phyloP scores from a whole-genome alignment of 106 monocot species.

The Triglochin maritima region DNA sequence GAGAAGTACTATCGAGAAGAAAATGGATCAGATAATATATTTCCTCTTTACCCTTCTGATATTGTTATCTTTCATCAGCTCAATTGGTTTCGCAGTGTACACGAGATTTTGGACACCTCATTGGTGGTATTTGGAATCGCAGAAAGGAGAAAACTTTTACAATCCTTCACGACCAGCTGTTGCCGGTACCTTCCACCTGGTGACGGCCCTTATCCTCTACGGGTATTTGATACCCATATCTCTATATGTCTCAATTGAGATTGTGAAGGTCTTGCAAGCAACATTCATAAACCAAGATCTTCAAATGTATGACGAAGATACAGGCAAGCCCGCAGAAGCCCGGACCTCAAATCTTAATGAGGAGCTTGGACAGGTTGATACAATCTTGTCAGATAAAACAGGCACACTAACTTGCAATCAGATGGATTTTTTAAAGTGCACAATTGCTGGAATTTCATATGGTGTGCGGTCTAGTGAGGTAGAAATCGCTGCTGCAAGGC shows the following conservation, averaged over 20 bases:
- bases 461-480: conserved; percentile 73
- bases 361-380: conserved; percentile 93
- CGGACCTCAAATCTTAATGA: conserved; percentile 92
- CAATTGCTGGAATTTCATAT: conserved; percentile 84
- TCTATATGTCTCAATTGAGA: conserved; percentile 86
- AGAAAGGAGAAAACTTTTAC: conserved; percentile 28
- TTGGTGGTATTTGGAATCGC: conserved; percentile 81
- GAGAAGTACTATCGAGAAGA: conserved; percentile 79
- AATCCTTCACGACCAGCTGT: conserved; percentile 40
- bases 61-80: conserved; percentile 80
- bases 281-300: conserved; percentile 93
- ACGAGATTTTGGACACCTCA: conserved; percentile 62
- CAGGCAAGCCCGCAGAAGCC: conserved; percentile 64
- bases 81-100: conserved; percentile 76
- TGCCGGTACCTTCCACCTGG: conserved; percentile 65
- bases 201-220: conserved; percentile 88
- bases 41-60: conserved; percentile 73
- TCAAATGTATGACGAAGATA: conserved; percentile 81
- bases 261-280: conserved; percentile 89
- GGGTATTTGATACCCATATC: conserved; percentile 93
- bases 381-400: conserved; percentile 86
- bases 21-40: conserved; percentile 84
- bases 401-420: conserved; percentile 97
- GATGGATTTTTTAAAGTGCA: conserved; percentile 95
- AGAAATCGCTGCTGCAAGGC: conserved; percentile 80